phyloP scores from a whole-genome alignment of 2,329 filamentous ascomycete species.

The Fusarium neocosmosporiellum region DNA sequence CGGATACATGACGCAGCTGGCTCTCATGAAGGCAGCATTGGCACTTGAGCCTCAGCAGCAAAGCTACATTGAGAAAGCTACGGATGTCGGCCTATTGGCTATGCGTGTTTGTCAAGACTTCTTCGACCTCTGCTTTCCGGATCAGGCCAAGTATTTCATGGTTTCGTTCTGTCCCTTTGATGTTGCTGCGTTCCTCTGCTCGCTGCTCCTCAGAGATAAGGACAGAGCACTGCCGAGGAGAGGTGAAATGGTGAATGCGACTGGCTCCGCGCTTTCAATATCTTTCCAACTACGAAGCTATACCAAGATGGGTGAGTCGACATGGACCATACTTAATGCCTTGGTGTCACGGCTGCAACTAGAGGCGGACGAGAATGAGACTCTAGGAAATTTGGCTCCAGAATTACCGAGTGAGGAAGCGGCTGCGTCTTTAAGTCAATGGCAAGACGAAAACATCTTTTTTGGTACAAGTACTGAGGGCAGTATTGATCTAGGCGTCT shows the following conservation, averaged over 20 bases:
- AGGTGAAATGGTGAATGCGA: background rate
- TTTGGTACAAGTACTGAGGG: background rate
- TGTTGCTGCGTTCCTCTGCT: background rate
- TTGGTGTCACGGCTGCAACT: background rate
- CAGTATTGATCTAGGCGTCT: background rate
- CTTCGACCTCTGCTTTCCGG: background rate
- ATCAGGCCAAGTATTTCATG: background rate
- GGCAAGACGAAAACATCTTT: background rate
- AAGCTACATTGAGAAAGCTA: background rate
- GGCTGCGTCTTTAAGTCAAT: background rate
- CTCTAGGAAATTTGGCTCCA: background rate
- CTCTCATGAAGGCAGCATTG: background rate
- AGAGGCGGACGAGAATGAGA: background rate
- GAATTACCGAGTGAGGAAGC: background rate
- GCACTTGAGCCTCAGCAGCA: background rate
- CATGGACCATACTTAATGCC: background rate
- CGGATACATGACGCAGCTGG: background rate
- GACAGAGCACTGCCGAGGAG: background rate
- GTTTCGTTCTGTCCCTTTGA: background rate
- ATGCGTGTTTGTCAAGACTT: background rate
- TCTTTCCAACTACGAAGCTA: background rate
- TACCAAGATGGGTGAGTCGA: background rate
- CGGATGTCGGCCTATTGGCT: background rate
- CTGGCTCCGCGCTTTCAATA: background rate
- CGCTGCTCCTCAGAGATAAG: background rate